Conservation (phyloP, 257 asterid species). For the Gardenia jasminoides region DNA sequence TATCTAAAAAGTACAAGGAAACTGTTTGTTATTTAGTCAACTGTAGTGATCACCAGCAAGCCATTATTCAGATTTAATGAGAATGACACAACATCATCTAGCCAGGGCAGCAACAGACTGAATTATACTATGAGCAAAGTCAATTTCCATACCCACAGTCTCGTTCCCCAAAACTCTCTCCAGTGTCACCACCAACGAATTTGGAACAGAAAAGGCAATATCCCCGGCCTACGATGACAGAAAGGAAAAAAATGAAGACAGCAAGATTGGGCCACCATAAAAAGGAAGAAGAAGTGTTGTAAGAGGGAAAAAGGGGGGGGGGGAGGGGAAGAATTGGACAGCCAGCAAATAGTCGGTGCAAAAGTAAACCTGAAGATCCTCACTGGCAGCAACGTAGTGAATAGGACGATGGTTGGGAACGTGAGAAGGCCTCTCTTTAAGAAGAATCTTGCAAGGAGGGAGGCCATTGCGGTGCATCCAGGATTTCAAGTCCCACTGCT, state of each 20-base stretch:
- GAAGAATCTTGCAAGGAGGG: slow-evolving; percentile 77
- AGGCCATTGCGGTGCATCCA: slow-evolving; percentile 97
- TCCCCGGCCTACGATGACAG: slow-evolving; percentile 64
- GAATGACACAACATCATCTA: background rate
- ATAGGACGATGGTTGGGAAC: slow-evolving; percentile 58
- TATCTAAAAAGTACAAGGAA: too few relatives aligned
- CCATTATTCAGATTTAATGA: background rate
- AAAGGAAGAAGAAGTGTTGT: too few relatives aligned
- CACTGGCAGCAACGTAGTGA: slow-evolving; percentile 91
- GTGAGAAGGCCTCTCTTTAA: slow-evolving; percentile 73
- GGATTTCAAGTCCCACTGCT: slow-evolving; percentile 56
- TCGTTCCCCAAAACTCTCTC: slow-evolving; percentile 96
- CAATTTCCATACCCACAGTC: slow-evolving; percentile 55
- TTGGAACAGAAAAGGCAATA: slow-evolving; percentile 78
- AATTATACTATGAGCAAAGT: background rate
- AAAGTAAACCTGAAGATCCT: slow-evolving; percentile 72
- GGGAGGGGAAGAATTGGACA: background rate
- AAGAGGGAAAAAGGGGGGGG: too few relatives aligned
- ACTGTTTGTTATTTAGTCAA: background rate
- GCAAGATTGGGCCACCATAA: background rate
- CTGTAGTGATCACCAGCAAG: background rate
- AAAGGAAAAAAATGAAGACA: slow-evolving; percentile 3
- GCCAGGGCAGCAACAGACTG: background rate
- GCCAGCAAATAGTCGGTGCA: background rate
- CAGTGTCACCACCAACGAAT: slow-evolving; percentile 87